These are phyloP conservation scores for Tricholoma furcatifolium DNA, from an alignment of 768 basidiomycete species.

Conservation along the genomic window DNA sequence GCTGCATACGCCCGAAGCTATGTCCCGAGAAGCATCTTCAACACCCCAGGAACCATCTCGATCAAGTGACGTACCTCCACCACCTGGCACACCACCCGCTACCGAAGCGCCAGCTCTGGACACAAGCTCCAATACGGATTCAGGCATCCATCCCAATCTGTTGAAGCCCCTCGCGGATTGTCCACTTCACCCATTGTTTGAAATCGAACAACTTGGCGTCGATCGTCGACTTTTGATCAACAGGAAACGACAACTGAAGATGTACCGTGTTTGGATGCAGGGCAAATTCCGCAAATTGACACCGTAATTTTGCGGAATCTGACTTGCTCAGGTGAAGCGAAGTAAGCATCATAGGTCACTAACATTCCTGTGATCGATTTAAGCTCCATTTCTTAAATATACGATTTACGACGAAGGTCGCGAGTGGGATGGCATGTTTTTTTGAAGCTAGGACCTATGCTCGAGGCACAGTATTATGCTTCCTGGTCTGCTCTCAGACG, in stretches of 20 bases:
- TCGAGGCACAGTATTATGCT: too few species aligned
- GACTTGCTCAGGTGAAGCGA: neutral
- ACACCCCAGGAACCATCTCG: conserved; percentile 1
- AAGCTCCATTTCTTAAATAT: too few species aligned
- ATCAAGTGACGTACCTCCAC: neutral
- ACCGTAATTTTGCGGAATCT: neutral
- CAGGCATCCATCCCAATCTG: conserved; percentile 39
- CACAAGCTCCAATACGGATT: neutral
- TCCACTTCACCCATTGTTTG: conserved; percentile 64
- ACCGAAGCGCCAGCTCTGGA: too few species aligned
- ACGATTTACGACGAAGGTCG: too few species aligned
- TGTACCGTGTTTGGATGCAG: conserved; percentile 98
- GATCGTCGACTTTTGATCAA: conserved; percentile 92
- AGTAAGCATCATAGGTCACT: too few species aligned
- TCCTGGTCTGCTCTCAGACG: too few species aligned
- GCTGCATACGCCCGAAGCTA: conserved; percentile 2
- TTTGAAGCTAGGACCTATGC: too few species aligned
- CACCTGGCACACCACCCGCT: neutral
- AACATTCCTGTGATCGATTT: too few species aligned
- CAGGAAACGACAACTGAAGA: conserved; percentile 90
- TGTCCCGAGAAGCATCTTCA: conserved; percentile 2
- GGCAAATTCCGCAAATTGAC: conserved; percentile 67
- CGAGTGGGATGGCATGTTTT: too few species aligned
- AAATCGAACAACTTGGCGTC: conserved; percentile 81
- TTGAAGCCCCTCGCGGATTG: conserved; percentile 28